Evolutionary conservation across 495 filamentous ascomycete genomes (phyloP).

Genomic region (Aspergillus ellipticus): DNA sequence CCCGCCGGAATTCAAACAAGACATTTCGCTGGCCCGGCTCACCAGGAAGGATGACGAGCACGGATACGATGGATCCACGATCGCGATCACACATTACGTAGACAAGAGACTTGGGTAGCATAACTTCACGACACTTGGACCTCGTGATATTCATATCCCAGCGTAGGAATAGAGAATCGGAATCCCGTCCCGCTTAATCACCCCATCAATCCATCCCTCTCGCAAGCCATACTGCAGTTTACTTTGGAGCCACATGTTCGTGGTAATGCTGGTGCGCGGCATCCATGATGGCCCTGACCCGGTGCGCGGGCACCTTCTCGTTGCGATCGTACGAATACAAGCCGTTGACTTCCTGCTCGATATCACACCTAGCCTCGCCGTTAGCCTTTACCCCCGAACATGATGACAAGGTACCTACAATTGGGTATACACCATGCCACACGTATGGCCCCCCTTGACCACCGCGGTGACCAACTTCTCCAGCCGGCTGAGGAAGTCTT

Average conservation of each 20-base stretch:
- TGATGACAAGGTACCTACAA: slow-evolving; percentile 22
- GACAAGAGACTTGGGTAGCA: too few relatives aligned
- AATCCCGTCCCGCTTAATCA: too few relatives aligned
- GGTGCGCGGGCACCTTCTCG: slow-evolving; percentile 31
- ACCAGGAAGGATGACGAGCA: neutral
- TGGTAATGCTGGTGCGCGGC: slow-evolving; percentile 31
- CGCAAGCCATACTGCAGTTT: too few relatives aligned
- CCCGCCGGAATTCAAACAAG: neutral
- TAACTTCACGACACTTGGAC: too few relatives aligned
- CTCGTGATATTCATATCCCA: too few relatives aligned
- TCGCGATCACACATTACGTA: neutral
- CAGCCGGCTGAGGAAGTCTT: slow-evolving; percentile 29
- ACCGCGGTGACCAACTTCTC: slow-evolving; percentile 35
- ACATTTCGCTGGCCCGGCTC: neutral
- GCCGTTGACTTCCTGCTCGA: slow-evolving; percentile 41
- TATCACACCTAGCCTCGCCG: slow-evolving; percentile 25
- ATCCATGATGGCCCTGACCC: slow-evolving; percentile 38
- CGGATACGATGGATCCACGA: neutral
- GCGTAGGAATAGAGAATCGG: too few relatives aligned
- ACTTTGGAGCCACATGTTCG: slow-evolving; percentile 19
- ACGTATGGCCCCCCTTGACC: slow-evolving; percentile 32
- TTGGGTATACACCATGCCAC: slow-evolving; percentile 39
- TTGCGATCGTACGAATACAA: slow-evolving; percentile 34
- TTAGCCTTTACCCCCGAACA: neutral
- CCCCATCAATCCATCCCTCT: too few relatives aligned